A percentile compares a stretch with the other conserved stretches of the same genome.
phyloP scores from a whole-genome alignment of 2,329 filamentous ascomycete species.

The Amesomyces nigricolor region DNA sequence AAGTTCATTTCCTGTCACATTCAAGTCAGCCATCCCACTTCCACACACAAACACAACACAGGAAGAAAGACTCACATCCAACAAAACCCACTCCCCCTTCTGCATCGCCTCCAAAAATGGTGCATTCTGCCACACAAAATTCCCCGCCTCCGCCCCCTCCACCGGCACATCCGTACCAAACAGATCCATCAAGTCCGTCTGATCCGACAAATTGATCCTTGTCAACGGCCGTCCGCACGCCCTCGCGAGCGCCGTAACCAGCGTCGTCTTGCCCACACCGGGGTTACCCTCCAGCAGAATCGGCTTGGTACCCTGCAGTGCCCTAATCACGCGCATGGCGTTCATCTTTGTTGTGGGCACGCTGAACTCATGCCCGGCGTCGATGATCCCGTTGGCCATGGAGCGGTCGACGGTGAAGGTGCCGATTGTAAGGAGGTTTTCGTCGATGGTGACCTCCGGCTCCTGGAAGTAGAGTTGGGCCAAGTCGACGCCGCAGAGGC shows the following conservation, averaged over 20 bases:
- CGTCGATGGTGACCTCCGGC: constrained; percentile 52
- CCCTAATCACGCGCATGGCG: constrained; percentile 83
- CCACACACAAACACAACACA: not conserved
- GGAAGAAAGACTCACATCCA: constrained; percentile 56
- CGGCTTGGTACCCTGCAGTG: constrained; percentile 81
- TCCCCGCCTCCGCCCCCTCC: constrained; percentile 83
- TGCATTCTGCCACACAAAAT: constrained; percentile 92
- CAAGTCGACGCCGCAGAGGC: constrained; percentile 64
- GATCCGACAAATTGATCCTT: constrained; percentile 93
- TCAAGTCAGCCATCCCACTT: constrained; percentile 3
- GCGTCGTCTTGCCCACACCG: constrained; percentile 95
- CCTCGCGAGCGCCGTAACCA: constrained; percentile 77
- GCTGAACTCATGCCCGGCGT: constrained; percentile 69
- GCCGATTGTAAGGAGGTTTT: constrained; percentile 59
- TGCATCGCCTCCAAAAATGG: constrained; percentile 97
- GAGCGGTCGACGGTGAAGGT: constrained; percentile 62
- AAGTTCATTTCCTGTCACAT: constrained; percentile 76
- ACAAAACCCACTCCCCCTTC: constrained; percentile 87
- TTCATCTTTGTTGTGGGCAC: constrained; percentile 88
- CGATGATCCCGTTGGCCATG: constrained; percentile 39
- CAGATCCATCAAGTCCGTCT: constrained; percentile 94
- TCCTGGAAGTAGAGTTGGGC: constrained; percentile 58
- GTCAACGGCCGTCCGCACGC: constrained; percentile 78
- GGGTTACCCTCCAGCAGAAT: constrained; percentile 93
- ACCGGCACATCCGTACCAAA: constrained; percentile 96